phyloP scores from a whole-genome alignment of 495 filamentous ascomycete genomes.

The Penicillium flavigenum region DNA sequence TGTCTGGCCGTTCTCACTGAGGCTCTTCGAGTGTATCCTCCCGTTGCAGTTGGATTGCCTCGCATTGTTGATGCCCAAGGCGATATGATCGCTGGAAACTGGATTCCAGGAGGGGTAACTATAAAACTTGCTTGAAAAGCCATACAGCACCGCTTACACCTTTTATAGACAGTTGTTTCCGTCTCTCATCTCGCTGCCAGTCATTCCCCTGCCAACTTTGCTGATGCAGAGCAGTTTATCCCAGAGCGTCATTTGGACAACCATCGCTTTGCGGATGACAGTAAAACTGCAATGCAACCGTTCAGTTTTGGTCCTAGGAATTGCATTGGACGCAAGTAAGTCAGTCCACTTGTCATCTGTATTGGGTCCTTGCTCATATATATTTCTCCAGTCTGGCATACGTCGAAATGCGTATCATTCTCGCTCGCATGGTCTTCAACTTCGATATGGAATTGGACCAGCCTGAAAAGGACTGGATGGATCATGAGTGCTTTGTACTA shows the following conservation, averaged over 20 bases:
- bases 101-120: slow-evolving; percentile 37
- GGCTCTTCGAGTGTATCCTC: slow-evolving; percentile 57
- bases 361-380: background rate
- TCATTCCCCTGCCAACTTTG: slow-evolving; percentile 45
- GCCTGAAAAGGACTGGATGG: slow-evolving; percentile 31
- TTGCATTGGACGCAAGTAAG: slow-evolving; percentile 61
- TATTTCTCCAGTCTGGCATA: slow-evolving; percentile 37
- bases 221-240: slow-evolving; percentile 43
- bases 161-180: slow-evolving; percentile 45
- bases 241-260: slow-evolving; percentile 53
- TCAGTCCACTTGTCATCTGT: slow-evolving; percentile 10
- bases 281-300: slow-evolving; percentile 46
- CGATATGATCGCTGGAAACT: slow-evolving; percentile 48
- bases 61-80: slow-evolving; percentile 44
- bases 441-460: slow-evolving; percentile 40
- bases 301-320: slow-evolving; percentile 59
- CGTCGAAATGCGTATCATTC: slow-evolving; percentile 44
- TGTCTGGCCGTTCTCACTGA: slow-evolving; percentile 58
- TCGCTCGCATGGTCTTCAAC: slow-evolving; percentile 42
- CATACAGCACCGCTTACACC: background rate
- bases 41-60: slow-evolving; percentile 47
- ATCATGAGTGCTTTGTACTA: slow-evolving; percentile 35
- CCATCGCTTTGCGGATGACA: slow-evolving; percentile 40
- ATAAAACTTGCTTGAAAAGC: background rate
- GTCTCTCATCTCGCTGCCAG: slow-evolving; percentile 48